phyloP scores from a whole-genome alignment of 345 rosid genomes.

The Eucalyptus erythrocorys region DNA sequence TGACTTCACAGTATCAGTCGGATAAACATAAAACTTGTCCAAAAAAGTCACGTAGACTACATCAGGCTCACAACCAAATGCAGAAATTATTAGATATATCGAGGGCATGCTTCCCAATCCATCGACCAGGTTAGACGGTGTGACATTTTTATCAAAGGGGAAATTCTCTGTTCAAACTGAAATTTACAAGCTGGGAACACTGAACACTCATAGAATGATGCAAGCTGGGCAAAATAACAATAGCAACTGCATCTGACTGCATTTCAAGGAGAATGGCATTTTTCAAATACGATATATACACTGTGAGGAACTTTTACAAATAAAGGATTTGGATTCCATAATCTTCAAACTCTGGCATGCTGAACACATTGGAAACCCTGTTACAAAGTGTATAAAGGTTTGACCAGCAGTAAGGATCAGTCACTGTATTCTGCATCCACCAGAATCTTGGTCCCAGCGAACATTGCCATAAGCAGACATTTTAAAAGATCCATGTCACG shows the following conservation, averaged over 20 bases:
- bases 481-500: constrained; percentile 90
- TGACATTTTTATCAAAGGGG: neutral
- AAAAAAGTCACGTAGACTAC: neutral
- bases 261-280: neutral
- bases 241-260: neutral
- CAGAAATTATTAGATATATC: neutral
- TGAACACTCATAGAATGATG: neutral
- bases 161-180: neutral
- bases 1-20: neutral
- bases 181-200: neutral
- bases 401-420: neutral
- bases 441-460: constrained; percentile 37
- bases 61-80: neutral
- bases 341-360: neutral
- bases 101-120: neutral
- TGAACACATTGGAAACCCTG: neutral
- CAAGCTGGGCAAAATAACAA: neutral
- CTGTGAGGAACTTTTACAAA: neutral
- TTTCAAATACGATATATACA: neutral
- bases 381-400: neutral
- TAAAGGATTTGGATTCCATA: neutral
- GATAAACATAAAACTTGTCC: too few species aligned
- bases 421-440: constrained; percentile 78
- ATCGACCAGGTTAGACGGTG: neutral
- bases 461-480: constrained; percentile 84